Percentiles rank a stretch among this genome's conserved stretches.
phyloP scores from a whole-genome alignment of 2,329 filamentous ascomycete genomes.

The Calonectria ilicicola region DNA sequence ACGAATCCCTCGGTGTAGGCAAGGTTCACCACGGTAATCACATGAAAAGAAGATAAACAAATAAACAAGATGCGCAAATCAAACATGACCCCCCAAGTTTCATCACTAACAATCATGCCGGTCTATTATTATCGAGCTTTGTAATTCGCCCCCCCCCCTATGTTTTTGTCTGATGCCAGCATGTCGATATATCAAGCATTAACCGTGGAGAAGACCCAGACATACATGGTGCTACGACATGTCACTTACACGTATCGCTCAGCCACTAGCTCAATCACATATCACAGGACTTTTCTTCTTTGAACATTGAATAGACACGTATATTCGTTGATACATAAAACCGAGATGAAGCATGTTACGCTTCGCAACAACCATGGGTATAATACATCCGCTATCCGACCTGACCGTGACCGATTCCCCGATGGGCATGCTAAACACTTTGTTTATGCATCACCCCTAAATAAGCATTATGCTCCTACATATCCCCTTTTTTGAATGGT shows the following conservation, averaged over 20 bases:
- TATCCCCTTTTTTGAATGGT: constrained; percentile 24
- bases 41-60: neutral
- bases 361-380: constrained; percentile 43
- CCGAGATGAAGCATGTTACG: constrained; percentile 33
- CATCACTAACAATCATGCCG: neutral
- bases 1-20: neutral
- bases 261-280: constrained; percentile 16
- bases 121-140: neutral
- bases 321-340: constrained; percentile 41
- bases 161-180: neutral
- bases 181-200: neutral
- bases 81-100: neutral
- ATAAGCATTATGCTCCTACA: constrained; percentile 22
- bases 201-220: neutral
- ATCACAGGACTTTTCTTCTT: constrained; percentile 1
- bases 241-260: constrained; percentile 17
- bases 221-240: neutral
- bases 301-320: constrained; percentile 34
- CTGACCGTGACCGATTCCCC: constrained; percentile 35
- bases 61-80: neutral
- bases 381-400: constrained; percentile 45
- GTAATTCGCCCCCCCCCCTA: neutral
- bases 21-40: neutral
- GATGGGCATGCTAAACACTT: constrained; percentile 31
- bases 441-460: constrained; percentile 17